These are phyloP conservation scores for Leishmania tropica DNA, from an alignment of 208 protist genomes.

Conservation along the genomic window DNA sequence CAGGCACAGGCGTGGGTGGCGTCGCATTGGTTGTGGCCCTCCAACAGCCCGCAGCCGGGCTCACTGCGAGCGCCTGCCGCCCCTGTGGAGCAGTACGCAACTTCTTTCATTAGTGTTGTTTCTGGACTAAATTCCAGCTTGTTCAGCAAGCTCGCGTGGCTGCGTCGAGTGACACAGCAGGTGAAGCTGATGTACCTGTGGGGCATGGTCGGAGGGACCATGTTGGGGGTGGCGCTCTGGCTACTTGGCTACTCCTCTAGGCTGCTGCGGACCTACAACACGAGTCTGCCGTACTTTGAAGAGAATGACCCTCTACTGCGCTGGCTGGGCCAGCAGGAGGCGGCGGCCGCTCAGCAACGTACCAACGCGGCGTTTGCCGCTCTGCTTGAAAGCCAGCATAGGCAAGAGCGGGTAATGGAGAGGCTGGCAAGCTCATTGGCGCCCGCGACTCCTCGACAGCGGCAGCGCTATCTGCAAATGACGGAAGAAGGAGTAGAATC, in stretches of 20 bases:
- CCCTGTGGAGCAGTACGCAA: background rate
- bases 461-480: background rate
- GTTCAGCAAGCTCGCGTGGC: background rate
- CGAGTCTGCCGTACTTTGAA: conserved; percentile 10
- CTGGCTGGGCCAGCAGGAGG: conserved; percentile 10
- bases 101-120: background rate
- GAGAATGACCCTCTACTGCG: conserved; percentile 1
- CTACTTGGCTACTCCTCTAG: conserved; percentile 16
- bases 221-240: conserved; percentile 29
- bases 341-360: background rate
- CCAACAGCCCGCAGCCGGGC: background rate
- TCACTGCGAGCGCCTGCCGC: background rate
- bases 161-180: conserved; percentile 12
- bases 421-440: background rate
- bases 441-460: background rate
- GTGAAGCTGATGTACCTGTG: conserved; percentile 28
- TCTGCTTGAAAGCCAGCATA: conserved; percentile 1
- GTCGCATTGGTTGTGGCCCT: background rate
- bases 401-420: background rate
- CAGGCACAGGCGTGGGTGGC: conserved; percentile 10
- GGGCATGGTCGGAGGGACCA: conserved; percentile 10
- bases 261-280: conserved; percentile 18
- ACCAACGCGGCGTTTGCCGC: background rate
- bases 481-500: background rate
- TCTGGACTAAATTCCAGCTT: background rate